These are phyloP conservation scores for Lanzia echinophila DNA, from an alignment of 2,329 filamentous ascomycete species.

Conservation along the genomic window DNA sequence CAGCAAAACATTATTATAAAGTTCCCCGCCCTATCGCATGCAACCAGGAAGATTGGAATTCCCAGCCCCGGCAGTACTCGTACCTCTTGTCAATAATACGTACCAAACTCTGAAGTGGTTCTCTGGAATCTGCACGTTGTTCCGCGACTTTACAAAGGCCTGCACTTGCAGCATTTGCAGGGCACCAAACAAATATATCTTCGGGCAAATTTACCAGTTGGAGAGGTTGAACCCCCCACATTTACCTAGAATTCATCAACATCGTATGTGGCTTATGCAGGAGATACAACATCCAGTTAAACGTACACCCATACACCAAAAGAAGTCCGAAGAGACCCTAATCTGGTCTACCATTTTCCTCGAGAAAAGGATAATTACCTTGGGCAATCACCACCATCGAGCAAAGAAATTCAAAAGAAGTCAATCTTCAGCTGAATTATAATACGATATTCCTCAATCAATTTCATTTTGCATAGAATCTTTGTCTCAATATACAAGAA, in stretches of 20 bases:
- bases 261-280: conserved; percentile 8
- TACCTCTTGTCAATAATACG: not conserved
- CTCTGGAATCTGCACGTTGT: not conserved
- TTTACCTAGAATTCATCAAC: not conserved
- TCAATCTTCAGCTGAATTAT: conserved; percentile 20
- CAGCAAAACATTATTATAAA: conserved; percentile 3
- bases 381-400: not conserved
- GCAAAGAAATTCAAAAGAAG: not conserved
- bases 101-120: not conserved
- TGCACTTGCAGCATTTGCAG: not conserved
- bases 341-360: not conserved
- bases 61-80: not conserved
- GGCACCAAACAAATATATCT: too few relatives aligned
- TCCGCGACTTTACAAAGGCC: not conserved
- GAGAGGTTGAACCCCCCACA: not conserved
- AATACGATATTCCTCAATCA: conserved; percentile 6
- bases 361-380: conserved; percentile 5
- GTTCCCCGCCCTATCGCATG: conserved; percentile 9
- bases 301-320: not conserved
- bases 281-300: conserved; percentile 8
- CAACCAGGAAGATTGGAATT: not conserved
- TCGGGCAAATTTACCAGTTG: not conserved
- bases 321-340: not conserved
- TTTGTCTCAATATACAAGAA: not conserved
- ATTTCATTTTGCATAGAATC: too few relatives aligned